Evolutionary conservation across 2,329 filamentous ascomycete species (phyloP), one percentile per base, ranked within the genome.

Genomic region (Boeremia exigua): DNA sequence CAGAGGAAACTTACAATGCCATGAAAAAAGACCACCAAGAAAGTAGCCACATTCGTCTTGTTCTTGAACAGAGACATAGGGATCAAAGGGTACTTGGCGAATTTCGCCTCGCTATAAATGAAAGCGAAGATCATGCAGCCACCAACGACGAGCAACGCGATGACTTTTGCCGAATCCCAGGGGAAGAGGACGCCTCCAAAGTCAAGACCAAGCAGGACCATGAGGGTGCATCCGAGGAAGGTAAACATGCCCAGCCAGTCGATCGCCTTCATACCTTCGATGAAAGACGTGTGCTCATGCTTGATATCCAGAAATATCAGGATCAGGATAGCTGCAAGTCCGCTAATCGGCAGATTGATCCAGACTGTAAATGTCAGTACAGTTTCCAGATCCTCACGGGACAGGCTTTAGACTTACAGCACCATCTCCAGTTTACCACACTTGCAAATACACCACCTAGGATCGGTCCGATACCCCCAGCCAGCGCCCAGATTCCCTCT

Each of bases 11-110:
- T 52, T 68, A 76, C 80, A 60, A 82, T 81, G 12, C 78, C 77
- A 61, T 84, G 81, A 14, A 76, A 73, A 63, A 80, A 81, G 3
- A 73, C 73, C 1, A 83, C 77, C 1, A 75, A 65, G n/a, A 88
- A 79, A 4, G 81, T 78, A 0, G 87, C 87, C 10, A 85, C 69
- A 50, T 85, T 87, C 1, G 86, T 84, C 29, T 75, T 66, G 14
- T 79, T 76, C 1, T 74, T 75, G 73, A 91, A 89, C 0, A 91
- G 76, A 2, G 78, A 78, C 51, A 90, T 74, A 0, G 88, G 89
- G 62, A 92, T 87, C n/a, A 92, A 76, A 0, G 89, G 89, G 63
- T 87, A 84, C 49, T 80, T 79, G 3, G 88, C 88, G 8, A 90
- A 66, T 48, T 81, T 81, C 71, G 82, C 84, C 73, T 92, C 89